Conservation (phyloP, 805 yeast genomes). For the Saccharomycopsis synnaedendra region DNA sequence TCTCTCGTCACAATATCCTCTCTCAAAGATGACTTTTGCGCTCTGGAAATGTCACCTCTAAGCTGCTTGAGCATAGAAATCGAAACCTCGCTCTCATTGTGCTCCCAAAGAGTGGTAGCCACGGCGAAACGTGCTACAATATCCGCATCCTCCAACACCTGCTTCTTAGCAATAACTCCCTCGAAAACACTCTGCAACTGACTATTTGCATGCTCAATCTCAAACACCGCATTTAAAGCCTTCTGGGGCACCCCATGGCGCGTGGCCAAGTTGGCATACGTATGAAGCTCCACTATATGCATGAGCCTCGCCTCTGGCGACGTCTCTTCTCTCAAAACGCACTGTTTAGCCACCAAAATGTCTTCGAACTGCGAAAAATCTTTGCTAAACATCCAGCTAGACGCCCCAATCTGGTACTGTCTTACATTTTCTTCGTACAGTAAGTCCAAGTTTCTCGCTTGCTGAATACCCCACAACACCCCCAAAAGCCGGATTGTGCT, state of each 20-base stretch:
- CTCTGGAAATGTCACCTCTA: constrained; percentile 7
- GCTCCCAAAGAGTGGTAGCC: constrained; percentile 57
- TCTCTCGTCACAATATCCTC: constrained; percentile 17
- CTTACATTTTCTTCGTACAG: constrained; percentile 14
- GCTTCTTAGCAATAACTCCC: neutral
- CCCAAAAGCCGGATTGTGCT: constrained; percentile 5
- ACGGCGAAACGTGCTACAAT: constrained; percentile 32
- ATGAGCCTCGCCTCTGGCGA: constrained; percentile 12
- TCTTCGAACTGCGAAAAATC: constrained; percentile 31
- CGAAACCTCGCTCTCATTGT: constrained; percentile 44
- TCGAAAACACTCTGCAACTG: no score
- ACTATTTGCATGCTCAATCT: constrained; percentile 24
- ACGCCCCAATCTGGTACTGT: constrained; percentile 15
- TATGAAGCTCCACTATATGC: constrained; percentile 28
- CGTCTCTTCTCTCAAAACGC: constrained; percentile 22
- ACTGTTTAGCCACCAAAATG: constrained; percentile 31
- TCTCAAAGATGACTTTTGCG: constrained; percentile 6
- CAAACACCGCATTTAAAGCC: constrained; percentile 36
- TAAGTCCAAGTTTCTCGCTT: neutral
- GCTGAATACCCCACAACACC: constrained; percentile 5
- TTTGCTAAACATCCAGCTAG: constrained; percentile 28
- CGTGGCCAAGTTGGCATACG: constrained; percentile 33
- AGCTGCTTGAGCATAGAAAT: constrained; percentile 38
- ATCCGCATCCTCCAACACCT: neutral
- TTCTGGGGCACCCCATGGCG: constrained; percentile 32